phyloP scores from a whole-genome alignment of 2,329 filamentous ascomycete species.

The Fusarium nisikadoi region DNA sequence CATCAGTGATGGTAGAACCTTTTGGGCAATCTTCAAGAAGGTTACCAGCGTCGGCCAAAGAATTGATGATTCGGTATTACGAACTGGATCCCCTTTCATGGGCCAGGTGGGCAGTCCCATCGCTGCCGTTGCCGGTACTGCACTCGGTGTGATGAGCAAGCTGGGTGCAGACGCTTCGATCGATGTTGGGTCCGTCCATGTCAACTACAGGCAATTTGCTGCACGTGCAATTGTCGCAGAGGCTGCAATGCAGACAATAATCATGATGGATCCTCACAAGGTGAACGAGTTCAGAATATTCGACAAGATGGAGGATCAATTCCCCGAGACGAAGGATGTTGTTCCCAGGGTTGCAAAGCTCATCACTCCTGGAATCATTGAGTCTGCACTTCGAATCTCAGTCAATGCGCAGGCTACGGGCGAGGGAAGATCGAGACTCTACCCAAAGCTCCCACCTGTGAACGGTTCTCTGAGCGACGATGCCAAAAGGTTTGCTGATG shows the following conservation, averaged over 20 bases:
- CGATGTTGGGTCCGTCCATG: fast-evolving
- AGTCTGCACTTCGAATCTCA: not conserved
- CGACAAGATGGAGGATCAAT: not conserved
- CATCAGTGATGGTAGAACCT: not conserved
- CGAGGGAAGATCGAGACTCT: fast-evolving
- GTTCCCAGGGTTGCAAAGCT: not conserved
- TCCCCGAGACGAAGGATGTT: fast-evolving
- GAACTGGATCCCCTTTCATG: not conserved
- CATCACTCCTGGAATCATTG: fast-evolving
- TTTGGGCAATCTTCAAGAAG: not conserved
- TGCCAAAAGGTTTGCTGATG: not conserved
- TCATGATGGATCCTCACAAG: not conserved
- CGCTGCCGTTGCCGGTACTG: not conserved
- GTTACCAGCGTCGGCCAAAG: not conserved
- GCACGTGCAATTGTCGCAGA: not conserved
- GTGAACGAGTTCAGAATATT: not conserved
- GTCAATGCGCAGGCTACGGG: not conserved
- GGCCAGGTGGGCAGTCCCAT: not conserved
- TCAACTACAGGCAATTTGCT: not conserved
- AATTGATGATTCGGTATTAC: not conserved
- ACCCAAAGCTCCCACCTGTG: fast-evolving
- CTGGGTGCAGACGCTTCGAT: fast-evolving
- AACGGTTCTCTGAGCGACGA: fast-evolving
- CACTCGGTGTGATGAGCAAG: not conserved
- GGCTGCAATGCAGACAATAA: not conserved